Percentiles rank a stretch among this genome's conserved stretches.
Conservation (phyloP, 495 filamentous ascomycete species). For the Podospora conica region DNA sequence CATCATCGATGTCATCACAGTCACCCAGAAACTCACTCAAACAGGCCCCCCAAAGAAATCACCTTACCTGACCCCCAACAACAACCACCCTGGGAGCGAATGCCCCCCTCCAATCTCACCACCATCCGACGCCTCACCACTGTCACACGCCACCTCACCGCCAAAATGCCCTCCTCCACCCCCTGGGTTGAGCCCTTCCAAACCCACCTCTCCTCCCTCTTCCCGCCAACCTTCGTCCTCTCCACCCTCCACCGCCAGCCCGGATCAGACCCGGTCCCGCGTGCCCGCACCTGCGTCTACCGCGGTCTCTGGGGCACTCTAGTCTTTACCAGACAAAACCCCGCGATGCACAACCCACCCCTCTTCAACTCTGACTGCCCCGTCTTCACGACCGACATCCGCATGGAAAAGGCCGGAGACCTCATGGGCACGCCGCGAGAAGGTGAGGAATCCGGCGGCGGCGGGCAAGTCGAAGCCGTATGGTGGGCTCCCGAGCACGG, state of each 20-base stretch:
- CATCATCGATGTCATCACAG: too few relatives aligned
- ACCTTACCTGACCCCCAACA: background rate
- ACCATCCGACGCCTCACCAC: background rate
- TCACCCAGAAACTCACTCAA: background rate
- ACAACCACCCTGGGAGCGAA: background rate
- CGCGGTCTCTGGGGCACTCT: constrained; percentile 76
- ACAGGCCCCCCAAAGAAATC: background rate
- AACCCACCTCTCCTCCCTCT: constrained; percentile 55
- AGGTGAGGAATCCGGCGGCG: constrained; percentile 44
- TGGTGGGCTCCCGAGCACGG: constrained; percentile 69
- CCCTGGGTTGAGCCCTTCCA: constrained; percentile 65
- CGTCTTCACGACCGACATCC: constrained; percentile 78
- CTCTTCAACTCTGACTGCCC: constrained; percentile 68
- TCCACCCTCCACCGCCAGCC: constrained; percentile 50
- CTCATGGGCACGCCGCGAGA: constrained; percentile 42
- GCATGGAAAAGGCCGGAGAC: constrained; percentile 77
- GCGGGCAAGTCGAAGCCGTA: constrained; percentile 67
- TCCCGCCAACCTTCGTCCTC: constrained; percentile 63
- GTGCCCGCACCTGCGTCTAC: constrained; percentile 54
- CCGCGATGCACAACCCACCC: constrained; percentile 53
- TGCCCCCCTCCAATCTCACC: background rate
- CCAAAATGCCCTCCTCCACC: constrained; percentile 25
- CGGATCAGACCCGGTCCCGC: constrained; percentile 22
- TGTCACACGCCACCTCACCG: constrained; percentile 3
- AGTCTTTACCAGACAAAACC: constrained; percentile 62